Evolutionary conservation across 2,329 filamentous ascomycete species (phyloP).

Genomic region (Zasmidium angulare): DNA sequence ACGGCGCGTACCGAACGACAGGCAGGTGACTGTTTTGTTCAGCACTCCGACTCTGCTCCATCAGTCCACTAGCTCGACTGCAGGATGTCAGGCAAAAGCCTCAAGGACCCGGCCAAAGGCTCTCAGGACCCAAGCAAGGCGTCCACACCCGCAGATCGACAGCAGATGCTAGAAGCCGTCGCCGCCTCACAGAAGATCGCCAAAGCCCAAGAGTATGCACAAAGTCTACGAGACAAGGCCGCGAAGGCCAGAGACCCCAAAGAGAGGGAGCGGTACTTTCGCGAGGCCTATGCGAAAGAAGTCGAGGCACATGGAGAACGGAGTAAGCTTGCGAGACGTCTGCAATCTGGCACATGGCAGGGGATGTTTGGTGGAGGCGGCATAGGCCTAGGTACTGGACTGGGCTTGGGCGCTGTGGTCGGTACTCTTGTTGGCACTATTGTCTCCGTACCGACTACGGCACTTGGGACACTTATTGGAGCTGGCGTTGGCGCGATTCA

Average conservation of each 20-base stretch:
- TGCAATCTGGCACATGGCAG: slow-evolving; percentile 40
- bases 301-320: slow-evolving; percentile 32
- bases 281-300: slow-evolving; percentile 34
- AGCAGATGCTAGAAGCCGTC: slow-evolving; percentile 25
- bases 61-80: neutral
- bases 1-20: neutral
- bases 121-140: neutral
- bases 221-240: slow-evolving; percentile 24
- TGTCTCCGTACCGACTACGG: slow-evolving; percentile 41
- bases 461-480: slow-evolving; percentile 37
- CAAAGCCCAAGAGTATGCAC: slow-evolving; percentile 22
- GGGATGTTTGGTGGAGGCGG: slow-evolving; percentile 43
- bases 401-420: slow-evolving; percentile 44
- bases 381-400: slow-evolving; percentile 42
- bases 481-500: slow-evolving; percentile 42
- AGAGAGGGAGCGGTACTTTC: slow-evolving; percentile 29
- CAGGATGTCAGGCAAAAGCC: neutral
- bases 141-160: slow-evolving; percentile 4
- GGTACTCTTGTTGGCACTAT: slow-evolving; percentile 42
- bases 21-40: neutral
- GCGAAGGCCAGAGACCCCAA: slow-evolving; percentile 21
- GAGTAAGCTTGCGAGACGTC: slow-evolving; percentile 26
- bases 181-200: slow-evolving; percentile 25
- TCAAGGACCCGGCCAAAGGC: neutral
- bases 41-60: neutral